Conservation (phyloP, 1,284 basidiomycete genomes). For the Waitea zeae region DNA sequence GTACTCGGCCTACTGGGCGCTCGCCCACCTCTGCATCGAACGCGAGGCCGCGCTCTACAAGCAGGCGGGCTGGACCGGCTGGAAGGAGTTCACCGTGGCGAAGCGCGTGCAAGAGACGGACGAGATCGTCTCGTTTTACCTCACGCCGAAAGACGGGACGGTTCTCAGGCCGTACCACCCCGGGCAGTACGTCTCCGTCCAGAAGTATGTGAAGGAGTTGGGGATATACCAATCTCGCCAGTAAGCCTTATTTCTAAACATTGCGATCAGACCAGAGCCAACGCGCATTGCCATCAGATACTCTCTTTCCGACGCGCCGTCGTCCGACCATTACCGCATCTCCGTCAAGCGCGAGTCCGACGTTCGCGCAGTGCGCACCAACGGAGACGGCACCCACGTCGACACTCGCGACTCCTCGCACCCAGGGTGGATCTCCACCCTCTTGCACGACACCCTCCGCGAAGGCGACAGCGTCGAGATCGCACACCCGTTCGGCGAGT, state of each 20-base stretch:
- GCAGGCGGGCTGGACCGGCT: slow-evolving; percentile 10
- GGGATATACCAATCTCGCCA: slow-evolving; percentile 9
- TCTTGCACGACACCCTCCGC: slow-evolving; percentile 10
- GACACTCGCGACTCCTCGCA: slow-evolving; percentile 7
- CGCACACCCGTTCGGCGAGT: slow-evolving; percentile 12
- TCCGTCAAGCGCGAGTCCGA: slow-evolving; percentile 12
- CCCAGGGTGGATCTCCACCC: slow-evolving; percentile 12
- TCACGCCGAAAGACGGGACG: slow-evolving; percentile 10
- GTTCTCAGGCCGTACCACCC: slow-evolving; percentile 9
- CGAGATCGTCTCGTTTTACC: slow-evolving; percentile 12
- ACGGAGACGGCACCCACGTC: slow-evolving; percentile 3
- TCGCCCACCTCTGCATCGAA: slow-evolving; percentile 12
- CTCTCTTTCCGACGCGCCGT: slow-evolving; percentile 11
- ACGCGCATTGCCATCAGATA: background rate
- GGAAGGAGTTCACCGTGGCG: slow-evolving; percentile 10
- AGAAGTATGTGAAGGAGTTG: slow-evolving; percentile 9
- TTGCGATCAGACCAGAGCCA: background rate
- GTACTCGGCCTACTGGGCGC: slow-evolving; percentile 12
- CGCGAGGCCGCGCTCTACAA: slow-evolving; percentile 11
- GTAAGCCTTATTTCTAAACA: slow-evolving; percentile 5
- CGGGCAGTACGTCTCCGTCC: slow-evolving; percentile 12
- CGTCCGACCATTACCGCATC: slow-evolving; percentile 11
- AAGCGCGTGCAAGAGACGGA: slow-evolving; percentile 11
- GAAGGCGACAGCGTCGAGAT: slow-evolving; percentile 11
- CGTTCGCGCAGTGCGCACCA: background rate